Evolutionary conservation across 176 grass and related monocot genomes (phyloP), one percentile per base, ranked within the genome.

Genomic region (Avena atlantica): DNA sequence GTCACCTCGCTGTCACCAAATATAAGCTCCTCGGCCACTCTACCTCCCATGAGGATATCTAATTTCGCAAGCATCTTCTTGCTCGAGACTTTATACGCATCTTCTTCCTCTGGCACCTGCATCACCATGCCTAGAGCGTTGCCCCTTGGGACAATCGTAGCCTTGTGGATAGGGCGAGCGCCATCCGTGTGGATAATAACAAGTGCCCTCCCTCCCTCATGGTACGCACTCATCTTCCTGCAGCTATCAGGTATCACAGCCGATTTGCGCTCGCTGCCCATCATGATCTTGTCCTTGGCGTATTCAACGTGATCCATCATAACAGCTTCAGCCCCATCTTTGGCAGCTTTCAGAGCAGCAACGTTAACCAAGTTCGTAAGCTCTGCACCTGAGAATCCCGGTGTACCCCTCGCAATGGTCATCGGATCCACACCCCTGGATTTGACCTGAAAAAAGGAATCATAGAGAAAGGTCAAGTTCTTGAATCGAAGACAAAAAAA

Each of bases 261-360:
- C 25, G 60, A 63, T 63, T 63, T 63, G 60, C 60, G 60, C 60
- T 63, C 60, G 21, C 60, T 12, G 21, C 60, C 21, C 60, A 63
- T 25, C 60, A 63, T 63, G 60, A 63, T 25, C 60, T 12, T 63
- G 60, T 63, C 60, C 21, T 63, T 25, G 60, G 60, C 60, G 60
- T 64, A 64, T 64, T 64, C 61, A 64, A 64, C 12, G 24, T 64
- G 61, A 64, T 64, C 61, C 11, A 64, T 64, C 61, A 64, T 64
- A 64, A 64, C 61, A 29, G 61, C 23, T 64, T 27, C 23, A 27
- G 61, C 61, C 61, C 61, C 61, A 27, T 64, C 61, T 4, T 64
- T 64, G 61, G 61, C 23, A 64, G 23, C 61, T 4, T 64, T 27
- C 10, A 64, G 23, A 25, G 61, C 61, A 27, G 61, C 61, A 64